Base-by-base conservation (phyloP, 1,284 basidiomycete genomes). In the Sutorius eximius region DNA sequence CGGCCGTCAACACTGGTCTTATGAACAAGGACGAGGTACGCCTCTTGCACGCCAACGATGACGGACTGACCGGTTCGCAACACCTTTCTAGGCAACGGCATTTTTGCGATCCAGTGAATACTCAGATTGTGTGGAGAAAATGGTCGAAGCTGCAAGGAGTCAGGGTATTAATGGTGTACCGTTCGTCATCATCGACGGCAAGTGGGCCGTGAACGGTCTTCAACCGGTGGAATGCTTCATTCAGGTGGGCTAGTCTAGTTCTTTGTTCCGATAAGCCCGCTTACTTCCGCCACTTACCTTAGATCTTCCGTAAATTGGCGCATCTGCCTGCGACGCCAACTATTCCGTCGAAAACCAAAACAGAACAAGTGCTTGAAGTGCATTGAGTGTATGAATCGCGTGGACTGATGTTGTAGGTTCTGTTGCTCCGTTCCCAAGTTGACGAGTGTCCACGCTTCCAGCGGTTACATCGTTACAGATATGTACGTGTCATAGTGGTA, bases 101-200 rank as follows among this genome's bases (percentile, higher is more conserved):
- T 93, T 91, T 70, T 72, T 93, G 38, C 63, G 81, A 40, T 84
- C 86, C 3, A 78, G 84, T 55, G 88, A 91, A 63, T 74, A 82
- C 51, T 76, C 80, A 61, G 78, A 78, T 49, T 85, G 88, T 56
- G 85, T 92, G 2, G 76, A 85, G 56, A 75, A 75, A 22, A 82
- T 85, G 75, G 82, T 85, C 44, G 74, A 78, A 15, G 81, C 85
- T 45, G 87, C 86, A 33, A 81, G 81, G 55, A 74, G 75, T 30
- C 82, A 83, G 49, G 90, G 90, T 42, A 82, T 93, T 45, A 86
- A 79, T 8, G 90, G 91, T 32, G 88, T 92, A 3, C 91, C 91
- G 13, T 83, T 91, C 71, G 83, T 84, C 42, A 82, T 92, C 61
- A 86, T 93, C 62, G 85, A 91, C 63, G 82, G 83, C 29, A 85